Conservation (phyloP, 2,329 filamentous ascomycete genomes). For the Tolypocladium ovalisporum region DNA sequence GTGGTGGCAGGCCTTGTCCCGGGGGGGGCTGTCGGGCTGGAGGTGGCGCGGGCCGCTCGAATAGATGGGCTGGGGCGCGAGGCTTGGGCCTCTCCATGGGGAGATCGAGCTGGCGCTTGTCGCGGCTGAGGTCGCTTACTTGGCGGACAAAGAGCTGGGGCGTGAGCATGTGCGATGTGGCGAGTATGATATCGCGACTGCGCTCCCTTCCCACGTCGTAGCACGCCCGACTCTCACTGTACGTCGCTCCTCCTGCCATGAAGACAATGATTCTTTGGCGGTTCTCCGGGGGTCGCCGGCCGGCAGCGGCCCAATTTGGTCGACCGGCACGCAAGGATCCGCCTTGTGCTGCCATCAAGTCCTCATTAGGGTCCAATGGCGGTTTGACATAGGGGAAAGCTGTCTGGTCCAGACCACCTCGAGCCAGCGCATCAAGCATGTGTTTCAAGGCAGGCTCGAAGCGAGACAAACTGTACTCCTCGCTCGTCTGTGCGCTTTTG, state of each 20-base stretch:
- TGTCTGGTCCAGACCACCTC: constrained; percentile 54
- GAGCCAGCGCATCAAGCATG: constrained; percentile 67
- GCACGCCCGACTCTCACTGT: constrained; percentile 78
- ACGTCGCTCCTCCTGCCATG: constrained; percentile 90
- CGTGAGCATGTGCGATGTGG: constrained; percentile 86
- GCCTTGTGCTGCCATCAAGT: constrained; percentile 44
- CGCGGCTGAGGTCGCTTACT: constrained; percentile 65
- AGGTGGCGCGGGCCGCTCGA: constrained; percentile 56
- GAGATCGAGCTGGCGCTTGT: constrained; percentile 66
- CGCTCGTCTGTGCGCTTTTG: constrained; percentile 42
- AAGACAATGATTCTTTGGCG: constrained; percentile 87
- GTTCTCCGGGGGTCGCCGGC: constrained; percentile 63
- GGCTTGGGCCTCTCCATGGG: constrained; percentile 70
- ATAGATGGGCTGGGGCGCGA: constrained; percentile 77
- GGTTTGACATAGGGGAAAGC: constrained; percentile 66
- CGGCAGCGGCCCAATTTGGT: constrained; percentile 86
- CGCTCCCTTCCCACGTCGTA: constrained; percentile 71
- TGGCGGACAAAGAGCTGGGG: constrained; percentile 76
- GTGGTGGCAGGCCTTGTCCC: constrained; percentile 6
- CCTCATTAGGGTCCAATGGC: constrained; percentile 51
- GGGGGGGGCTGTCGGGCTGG: constrained; percentile 21
- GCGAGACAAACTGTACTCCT: constrained; percentile 78
- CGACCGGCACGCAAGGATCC: constrained; percentile 83
- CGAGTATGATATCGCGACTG: constrained; percentile 74
- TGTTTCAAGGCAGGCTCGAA: constrained; percentile 73